These are phyloP conservation scores for Cladosporium sp. DNA, from an alignment of 2,329 filamentous ascomycete species.

Conservation along the genomic window DNA sequence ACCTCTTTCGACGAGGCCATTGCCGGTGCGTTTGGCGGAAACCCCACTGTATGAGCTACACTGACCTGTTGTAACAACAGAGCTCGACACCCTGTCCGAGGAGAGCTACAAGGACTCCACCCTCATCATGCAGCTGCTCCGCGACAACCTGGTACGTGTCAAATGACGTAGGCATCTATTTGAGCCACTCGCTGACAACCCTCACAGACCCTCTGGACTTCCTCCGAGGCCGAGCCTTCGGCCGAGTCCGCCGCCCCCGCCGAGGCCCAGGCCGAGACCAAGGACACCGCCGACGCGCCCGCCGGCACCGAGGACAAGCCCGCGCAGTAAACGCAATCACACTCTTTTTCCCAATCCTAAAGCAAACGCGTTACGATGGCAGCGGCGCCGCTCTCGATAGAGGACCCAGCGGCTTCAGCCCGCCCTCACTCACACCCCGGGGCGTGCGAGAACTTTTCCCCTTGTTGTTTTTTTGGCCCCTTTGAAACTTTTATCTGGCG, in stretches of 20 bases:
- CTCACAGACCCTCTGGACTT: conserved; percentile 91
- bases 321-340: conserved; percentile 31
- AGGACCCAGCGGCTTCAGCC: conserved; percentile 1
- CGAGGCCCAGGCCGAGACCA: conserved; percentile 48
- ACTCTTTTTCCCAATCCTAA: conserved; percentile 3
- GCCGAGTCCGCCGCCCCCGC: conserved; percentile 38
- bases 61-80: conserved; percentile 38
- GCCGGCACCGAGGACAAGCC: conserved; percentile 46
- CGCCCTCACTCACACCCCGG: neutral
- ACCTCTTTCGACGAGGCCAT: conserved; percentile 95
- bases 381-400: conserved; percentile 6
- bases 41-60: neutral
- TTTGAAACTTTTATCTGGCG: conserved; percentile 6
- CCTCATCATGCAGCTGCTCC: conserved; percentile 96
- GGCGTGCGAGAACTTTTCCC: conserved; percentile 2
- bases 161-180: neutral
- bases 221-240: conserved; percentile 87
- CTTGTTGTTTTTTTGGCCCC: conserved; percentile 8
- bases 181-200: conserved; percentile 25
- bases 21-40: conserved; percentile 54
- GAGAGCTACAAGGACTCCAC: conserved; percentile 99
- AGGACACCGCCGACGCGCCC: conserved; percentile 51
- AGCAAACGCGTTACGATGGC: conserved; percentile 10
- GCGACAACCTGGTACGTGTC: conserved; percentile 75
- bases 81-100: conserved; percentile 94